Evolutionary conservation across 1,139 yeast species (phyloP).

Genomic region (Candida sp.): DNA sequence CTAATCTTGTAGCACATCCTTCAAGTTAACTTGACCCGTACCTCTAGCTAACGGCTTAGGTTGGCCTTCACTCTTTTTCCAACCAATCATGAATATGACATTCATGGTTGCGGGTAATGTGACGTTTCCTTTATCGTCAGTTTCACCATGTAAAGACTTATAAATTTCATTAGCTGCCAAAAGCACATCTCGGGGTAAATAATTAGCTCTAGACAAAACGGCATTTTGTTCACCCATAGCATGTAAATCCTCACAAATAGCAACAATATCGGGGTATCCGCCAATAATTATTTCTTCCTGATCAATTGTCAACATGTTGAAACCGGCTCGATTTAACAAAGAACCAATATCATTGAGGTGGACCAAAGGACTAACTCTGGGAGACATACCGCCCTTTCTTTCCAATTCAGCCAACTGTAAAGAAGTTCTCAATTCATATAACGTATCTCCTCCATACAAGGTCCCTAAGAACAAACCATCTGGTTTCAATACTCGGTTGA

Average conservation of each 20-base stretch:
- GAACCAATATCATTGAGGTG: conserved; percentile 76
- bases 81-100: conserved; percentile 81
- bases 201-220: conserved; percentile 52
- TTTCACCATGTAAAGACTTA: conserved; percentile 67
- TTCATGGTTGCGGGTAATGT: conserved; percentile 65
- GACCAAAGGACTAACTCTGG: conserved; percentile 78
- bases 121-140: conserved; percentile 37
- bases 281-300: conserved; percentile 78
- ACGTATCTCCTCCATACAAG: conserved; percentile 83
- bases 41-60: conserved; percentile 77
- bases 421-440: conserved; percentile 76
- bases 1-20: conserved; percentile 46
- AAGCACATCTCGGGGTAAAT: conserved; percentile 61
- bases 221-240: conserved; percentile 87
- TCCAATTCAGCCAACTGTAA: conserved; percentile 82
- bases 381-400: conserved; percentile 74
- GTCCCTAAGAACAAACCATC: conserved; percentile 84
- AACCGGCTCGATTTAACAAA: conserved; percentile 70
- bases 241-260: conserved; percentile 69
- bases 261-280: conserved; percentile 72
- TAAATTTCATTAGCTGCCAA: conserved; percentile 78
- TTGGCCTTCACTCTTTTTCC: conserved; percentile 72
- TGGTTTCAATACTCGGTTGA: conserved; percentile 65
- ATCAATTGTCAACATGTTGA: conserved; percentile 77
- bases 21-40: conserved; percentile 61